Percentiles rank a stretch among this genome's conserved stretches.
Conservation (phyloP, 257 asterid genomes). For the Jaltomata sinuosa region DNA sequence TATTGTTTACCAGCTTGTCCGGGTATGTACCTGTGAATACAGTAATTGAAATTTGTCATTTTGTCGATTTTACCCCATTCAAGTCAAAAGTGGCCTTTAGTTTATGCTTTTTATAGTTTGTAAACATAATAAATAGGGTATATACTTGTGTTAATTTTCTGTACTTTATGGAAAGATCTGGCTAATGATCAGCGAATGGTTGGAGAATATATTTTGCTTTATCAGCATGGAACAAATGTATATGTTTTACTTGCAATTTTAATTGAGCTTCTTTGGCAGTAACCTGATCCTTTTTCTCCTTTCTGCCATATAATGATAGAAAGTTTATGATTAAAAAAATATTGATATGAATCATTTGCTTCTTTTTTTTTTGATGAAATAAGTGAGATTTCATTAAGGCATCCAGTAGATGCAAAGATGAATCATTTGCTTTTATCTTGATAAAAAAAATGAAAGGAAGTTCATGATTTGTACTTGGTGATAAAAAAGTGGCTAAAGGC, state of each 20-base stretch:
- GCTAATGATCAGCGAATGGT: neutral
- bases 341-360: neutral
- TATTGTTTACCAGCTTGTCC: slow-evolving; percentile 78
- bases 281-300: neutral
- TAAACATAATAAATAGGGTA: neutral
- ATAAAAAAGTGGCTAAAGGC: neutral
- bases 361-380: no score
- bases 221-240: neutral
- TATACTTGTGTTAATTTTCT: neutral
- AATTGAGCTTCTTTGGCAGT: neutral
- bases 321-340: neutral
- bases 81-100: neutral
- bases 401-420: no score
- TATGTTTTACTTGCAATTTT: neutral
- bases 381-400: no score
- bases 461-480: neutral
- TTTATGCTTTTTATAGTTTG: neutral
- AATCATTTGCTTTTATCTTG: neutral
- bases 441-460: neutral
- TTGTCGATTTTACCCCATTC: neutral
- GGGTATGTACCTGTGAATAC: slow-evolving; percentile 25
- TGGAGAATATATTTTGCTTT: neutral
- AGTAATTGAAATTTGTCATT: neutral
- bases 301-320: neutral
- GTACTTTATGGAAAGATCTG: neutral